phyloP scores from a whole-genome alignment of 345 rosid genomes.

The Eucalyptus viminalis region DNA sequence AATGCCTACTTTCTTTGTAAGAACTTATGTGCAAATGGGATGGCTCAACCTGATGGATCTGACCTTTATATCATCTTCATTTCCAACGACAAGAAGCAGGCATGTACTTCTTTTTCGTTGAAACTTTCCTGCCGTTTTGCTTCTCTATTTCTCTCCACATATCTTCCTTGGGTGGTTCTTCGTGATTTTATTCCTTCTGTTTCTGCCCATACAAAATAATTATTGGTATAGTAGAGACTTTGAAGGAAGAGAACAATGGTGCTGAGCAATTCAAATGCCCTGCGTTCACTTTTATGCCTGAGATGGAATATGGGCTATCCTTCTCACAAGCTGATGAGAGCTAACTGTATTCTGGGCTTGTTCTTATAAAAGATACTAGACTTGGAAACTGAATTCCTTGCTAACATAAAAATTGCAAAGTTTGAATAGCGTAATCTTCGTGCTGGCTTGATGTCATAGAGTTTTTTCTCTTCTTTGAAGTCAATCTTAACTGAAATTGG shows the following conservation, averaged over 20 bases:
- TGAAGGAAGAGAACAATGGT: background rate
- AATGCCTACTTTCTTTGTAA: conserved; percentile 72
- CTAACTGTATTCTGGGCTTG: background rate
- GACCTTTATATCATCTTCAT: conserved; percentile 71
- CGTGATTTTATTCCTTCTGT: background rate
- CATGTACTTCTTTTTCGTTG: background rate
- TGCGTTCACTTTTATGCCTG: background rate
- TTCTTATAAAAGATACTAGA: background rate
- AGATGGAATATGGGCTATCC: background rate
- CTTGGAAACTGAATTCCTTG: background rate
- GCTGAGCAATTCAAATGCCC: background rate
- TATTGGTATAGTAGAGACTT: background rate
- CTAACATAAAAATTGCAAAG: background rate
- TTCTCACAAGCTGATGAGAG: background rate
- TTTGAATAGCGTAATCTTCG: background rate
- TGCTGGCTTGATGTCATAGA: background rate
- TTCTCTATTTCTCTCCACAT: background rate
- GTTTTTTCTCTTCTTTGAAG: background rate
- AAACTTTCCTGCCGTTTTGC: background rate
- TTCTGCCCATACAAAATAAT: background rate
- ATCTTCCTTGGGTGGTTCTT: background rate
- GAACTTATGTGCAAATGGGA: conserved; percentile 35
- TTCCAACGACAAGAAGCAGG: conserved; percentile 60
- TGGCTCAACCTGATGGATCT: conserved; percentile 40
- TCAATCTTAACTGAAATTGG: background rate